Evolutionary conservation across 371 early-diverging fungal species (phyloP), one percentile per base, ranked within the genome.

Genomic region (Phascolomyces articulosus): DNA sequence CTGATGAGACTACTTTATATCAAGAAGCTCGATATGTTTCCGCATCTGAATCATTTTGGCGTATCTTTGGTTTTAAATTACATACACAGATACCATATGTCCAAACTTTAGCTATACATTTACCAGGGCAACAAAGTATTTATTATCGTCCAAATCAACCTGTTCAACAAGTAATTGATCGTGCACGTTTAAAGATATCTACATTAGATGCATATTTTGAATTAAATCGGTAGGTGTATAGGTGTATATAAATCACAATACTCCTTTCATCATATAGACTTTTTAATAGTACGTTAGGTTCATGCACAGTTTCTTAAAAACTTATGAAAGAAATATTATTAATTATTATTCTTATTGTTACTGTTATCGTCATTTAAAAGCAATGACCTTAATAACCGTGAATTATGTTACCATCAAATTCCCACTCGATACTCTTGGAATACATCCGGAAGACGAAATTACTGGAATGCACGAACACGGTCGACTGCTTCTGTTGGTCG

Each of bases 21-120:
- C 58, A 53, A 23, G 70, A 71, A 23, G 61, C 72, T 16, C 23
- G 72, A 18, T 79, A 75, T 63, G 62, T 79, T 6, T 79, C 74
- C 29, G 62, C 74, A 26, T 64, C 69, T 13, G 71, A 73, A 54
- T 49, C 66, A 23, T 49, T 64, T 9, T 75, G 72, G 71, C 55
- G 79, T 26, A 59, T 75, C 0, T 72, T 72, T 24, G n/a, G 27
- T 23, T 79, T 71, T 44, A 18, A 8, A 0, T 18, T 73, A 34
- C 71, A 75, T 49, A 18, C 26, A 9, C 58, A 56, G 10, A 55
- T 24, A 10, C 70, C 72, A 8, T n/a, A 23, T 26, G 61, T 73
- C 20, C 26, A 57, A 26, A 44, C 67, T 1, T 38, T 79, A 27
- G 28, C 51, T 13, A 38, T 74, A 0, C 73, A 78, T 54, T 54